Percentiles rank a stretch among this genome's conserved stretches.
Evolutionary conservation across 768 basidiomycete genomes (phyloP).

Genomic region (Suillus clintonianus): DNA sequence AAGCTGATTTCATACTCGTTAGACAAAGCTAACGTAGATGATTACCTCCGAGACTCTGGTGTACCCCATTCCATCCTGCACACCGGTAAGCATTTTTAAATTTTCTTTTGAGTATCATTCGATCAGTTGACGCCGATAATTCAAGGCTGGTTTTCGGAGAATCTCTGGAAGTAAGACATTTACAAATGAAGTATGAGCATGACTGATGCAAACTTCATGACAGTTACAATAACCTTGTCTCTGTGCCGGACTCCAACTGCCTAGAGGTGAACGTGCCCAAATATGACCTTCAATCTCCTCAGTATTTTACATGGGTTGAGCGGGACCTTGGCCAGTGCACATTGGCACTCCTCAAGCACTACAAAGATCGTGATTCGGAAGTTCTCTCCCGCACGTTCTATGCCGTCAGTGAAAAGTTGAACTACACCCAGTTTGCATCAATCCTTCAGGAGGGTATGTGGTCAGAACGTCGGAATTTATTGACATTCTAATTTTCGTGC

Average conservation of each 20-base stretch:
- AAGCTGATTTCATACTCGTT: too few relatives aligned
- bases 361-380: conserved; percentile 18
- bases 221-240: conserved; percentile 13
- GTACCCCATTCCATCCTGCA: conserved; percentile 23
- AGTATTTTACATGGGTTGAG: conserved; percentile 25
- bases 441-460: conserved; percentile 19
- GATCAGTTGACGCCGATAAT: not conserved
- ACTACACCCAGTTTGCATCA: conserved; percentile 14
- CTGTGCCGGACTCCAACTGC: conserved; percentile 11
- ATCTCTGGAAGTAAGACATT: conserved; percentile 20
- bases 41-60: conserved; percentile 18
- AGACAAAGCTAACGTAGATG: conserved; percentile 28
- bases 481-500: not conserved
- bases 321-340: conserved; percentile 24
- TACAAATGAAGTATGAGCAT: not conserved
- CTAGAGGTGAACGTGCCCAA: conserved; percentile 21
- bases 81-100: conserved; percentile 13
- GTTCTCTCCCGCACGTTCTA: conserved; percentile 26
- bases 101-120: not conserved
- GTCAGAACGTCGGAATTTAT: not conserved
- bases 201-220: not conserved
- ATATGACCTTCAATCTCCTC: conserved; percentile 16
- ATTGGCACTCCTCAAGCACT: conserved; percentile 25
- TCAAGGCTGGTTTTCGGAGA: conserved; percentile 28
- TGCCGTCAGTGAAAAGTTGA: conserved; percentile 23